These are phyloP conservation scores for Quillaja saponaria DNA, from an alignment of 306 rosid species.

Conservation along the genomic window DNA sequence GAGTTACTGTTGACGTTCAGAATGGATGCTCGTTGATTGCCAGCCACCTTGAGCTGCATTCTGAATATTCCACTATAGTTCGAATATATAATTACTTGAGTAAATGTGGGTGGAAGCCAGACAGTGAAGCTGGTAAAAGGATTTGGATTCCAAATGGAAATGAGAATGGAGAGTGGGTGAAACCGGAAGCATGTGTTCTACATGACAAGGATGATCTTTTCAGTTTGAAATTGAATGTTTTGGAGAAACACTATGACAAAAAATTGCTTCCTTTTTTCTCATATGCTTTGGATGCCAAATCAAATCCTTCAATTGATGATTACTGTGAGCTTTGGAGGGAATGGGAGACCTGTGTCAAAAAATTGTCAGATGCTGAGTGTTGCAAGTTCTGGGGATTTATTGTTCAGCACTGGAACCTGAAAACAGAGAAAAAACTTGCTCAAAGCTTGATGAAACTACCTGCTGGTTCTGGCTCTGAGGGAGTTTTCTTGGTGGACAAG, in stretches of 20 bases:
- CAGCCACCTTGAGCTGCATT: not conserved
- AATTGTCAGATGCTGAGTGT: slow-evolving; percentile 15
- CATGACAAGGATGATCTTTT: slow-evolving; percentile 20
- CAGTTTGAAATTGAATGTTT: not conserved
- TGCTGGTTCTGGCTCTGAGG: not conserved
- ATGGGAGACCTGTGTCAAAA: slow-evolving; percentile 1
- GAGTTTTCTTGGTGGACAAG: slow-evolving; percentile 16
- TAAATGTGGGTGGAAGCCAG: slow-evolving; percentile 18
- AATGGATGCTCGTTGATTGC: slow-evolving; percentile 28
- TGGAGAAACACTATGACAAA: slow-evolving; percentile 18
- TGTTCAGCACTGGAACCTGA: slow-evolving; percentile 5
- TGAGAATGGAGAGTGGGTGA: slow-evolving; percentile 23
- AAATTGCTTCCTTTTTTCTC: slow-evolving; percentile 28
- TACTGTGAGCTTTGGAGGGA: slow-evolving; percentile 27
- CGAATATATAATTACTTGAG: slow-evolving; percentile 22
- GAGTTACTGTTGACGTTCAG: slow-evolving; percentile 24
- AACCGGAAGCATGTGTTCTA: slow-evolving; percentile 17
- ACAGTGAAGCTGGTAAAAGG: not conserved
- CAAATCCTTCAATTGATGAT: slow-evolving; percentile 18
- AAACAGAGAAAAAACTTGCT: slow-evolving; percentile 18
- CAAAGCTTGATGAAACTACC: slow-evolving; percentile 10
- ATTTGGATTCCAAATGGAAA: slow-evolving; percentile 21
- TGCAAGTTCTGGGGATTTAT: too few species aligned
- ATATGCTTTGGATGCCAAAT: slow-evolving; percentile 23
- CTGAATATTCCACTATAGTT: not conserved